Conservation (phyloP, 75 land plant species). For the Picea glauca region DNA sequence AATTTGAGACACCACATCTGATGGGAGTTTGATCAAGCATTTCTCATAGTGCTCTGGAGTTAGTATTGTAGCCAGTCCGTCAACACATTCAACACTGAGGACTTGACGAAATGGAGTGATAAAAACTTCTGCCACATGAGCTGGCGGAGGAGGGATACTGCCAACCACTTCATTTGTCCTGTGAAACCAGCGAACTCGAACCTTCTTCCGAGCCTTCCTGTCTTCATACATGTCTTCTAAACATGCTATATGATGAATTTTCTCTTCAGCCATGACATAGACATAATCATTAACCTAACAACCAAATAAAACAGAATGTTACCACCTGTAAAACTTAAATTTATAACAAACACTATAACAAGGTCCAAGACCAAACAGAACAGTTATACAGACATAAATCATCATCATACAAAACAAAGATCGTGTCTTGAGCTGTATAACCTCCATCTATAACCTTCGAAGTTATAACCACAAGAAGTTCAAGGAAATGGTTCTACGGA, state of each 20-base stretch:
- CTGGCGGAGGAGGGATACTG: conserved; percentile 59
- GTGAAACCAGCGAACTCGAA: conserved; percentile 94
- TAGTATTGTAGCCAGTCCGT: conserved; percentile 84
- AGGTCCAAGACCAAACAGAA: neutral
- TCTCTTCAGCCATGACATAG: conserved; percentile 77
- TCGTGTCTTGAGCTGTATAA: neutral
- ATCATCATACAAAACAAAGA: neutral
- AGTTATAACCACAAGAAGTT: neutral
- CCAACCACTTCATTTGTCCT: conserved; percentile 60
- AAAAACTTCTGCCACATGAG: conserved; percentile 81
- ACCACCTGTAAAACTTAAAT: neutral
- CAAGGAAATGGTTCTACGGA: neutral
- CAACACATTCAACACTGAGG: conserved; percentile 87
- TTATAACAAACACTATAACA: neutral
- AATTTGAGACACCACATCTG: conserved; percentile 25
- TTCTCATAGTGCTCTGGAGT: conserved; percentile 64
- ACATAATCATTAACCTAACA: conserved; percentile 78
- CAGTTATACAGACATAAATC: neutral
- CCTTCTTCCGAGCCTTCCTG: conserved; percentile 55
- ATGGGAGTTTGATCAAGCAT: conserved; percentile 19
- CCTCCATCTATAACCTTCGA: neutral
- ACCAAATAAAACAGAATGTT: neutral
- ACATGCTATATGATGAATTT: conserved; percentile 76
- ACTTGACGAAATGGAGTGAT: conserved; percentile 85
- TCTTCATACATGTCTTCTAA: conserved; percentile 96